Conservation (phyloP, 495 filamentous ascomycete genomes). For the Lasiosphaeria ovina region DNA sequence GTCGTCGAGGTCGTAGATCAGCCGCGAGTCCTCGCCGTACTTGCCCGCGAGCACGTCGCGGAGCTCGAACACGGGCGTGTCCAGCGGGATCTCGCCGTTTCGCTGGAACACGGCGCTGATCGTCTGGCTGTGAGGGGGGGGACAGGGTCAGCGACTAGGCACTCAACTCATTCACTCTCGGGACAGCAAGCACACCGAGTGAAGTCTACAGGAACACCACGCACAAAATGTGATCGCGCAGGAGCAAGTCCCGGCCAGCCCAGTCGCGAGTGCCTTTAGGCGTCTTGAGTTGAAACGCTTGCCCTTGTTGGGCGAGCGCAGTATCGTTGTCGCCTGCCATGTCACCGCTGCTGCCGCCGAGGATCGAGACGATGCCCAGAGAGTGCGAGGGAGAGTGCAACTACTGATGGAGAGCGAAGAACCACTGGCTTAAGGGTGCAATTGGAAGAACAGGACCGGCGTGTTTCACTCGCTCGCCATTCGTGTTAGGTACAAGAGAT, state of each 20-base stretch:
- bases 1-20: conserved; percentile 77
- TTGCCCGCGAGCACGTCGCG: conserved; percentile 74
- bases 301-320: conserved; percentile 1
- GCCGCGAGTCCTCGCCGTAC: conserved; percentile 78
- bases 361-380: no score
- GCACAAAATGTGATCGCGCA: conserved; percentile 26
- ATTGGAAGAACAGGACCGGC: no score
- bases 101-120: conserved; percentile 37
- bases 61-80: conserved; percentile 52
- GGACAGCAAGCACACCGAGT: neutral
- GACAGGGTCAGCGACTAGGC: no score
- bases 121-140: conserved; percentile 19
- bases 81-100: conserved; percentile 42
- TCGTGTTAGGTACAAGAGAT: no score
- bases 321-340: neutral
- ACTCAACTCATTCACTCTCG: no score
- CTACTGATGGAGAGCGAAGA: no score
- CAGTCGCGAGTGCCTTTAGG: conserved; percentile 31
- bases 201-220: neutral
- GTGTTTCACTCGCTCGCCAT: no score
- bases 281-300: conserved; percentile 27
- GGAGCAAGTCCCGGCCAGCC: conserved; percentile 21
- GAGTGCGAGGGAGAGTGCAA: no score
- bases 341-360: no score
- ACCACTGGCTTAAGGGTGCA: no score